These are phyloP conservation scores for Fusarium brachygibbosum DNA, from an alignment of 2,329 filamentous ascomycete species.

Conservation along the genomic window DNA sequence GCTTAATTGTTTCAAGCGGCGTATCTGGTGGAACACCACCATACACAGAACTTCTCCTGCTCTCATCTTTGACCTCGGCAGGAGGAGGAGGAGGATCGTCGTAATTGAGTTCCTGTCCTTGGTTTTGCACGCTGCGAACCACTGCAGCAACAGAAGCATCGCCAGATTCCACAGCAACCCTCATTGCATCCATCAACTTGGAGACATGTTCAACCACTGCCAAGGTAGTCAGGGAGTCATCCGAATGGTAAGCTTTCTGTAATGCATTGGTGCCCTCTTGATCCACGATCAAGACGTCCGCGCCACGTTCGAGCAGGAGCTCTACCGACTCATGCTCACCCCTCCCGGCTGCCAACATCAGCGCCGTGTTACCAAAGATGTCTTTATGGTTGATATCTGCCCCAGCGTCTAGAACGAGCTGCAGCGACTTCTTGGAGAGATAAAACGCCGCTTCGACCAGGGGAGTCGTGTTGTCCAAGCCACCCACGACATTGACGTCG, in stretches of 20 bases:
- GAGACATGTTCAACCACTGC: conserved; percentile 53
- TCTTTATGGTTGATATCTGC: conserved; percentile 56
- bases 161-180: conserved; percentile 20
- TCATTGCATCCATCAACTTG: conserved; percentile 26
- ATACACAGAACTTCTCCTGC: conserved; percentile 3
- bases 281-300: conserved; percentile 24
- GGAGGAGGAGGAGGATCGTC: background rate
- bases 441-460: conserved; percentile 55
- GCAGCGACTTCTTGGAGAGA: conserved; percentile 51
- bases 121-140: conserved; percentile 22
- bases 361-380: conserved; percentile 54
- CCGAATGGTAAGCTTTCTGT: background rate
- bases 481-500: conserved; percentile 54
- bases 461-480: conserved; percentile 53
- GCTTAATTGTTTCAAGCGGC: background rate
- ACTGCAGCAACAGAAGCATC: conserved; percentile 29
- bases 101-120: conserved; percentile 35
- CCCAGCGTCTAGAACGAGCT: conserved; percentile 53
- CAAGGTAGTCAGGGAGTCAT: conserved; percentile 47
- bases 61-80: background rate
- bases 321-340: conserved; percentile 46
- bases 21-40: background rate
- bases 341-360: conserved; percentile 54
- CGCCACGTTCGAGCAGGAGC: conserved; percentile 28
- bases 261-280: conserved; percentile 16